Conservation (phyloP, 495 filamentous ascomycete species). For the Trichoderma reesei region DNA sequence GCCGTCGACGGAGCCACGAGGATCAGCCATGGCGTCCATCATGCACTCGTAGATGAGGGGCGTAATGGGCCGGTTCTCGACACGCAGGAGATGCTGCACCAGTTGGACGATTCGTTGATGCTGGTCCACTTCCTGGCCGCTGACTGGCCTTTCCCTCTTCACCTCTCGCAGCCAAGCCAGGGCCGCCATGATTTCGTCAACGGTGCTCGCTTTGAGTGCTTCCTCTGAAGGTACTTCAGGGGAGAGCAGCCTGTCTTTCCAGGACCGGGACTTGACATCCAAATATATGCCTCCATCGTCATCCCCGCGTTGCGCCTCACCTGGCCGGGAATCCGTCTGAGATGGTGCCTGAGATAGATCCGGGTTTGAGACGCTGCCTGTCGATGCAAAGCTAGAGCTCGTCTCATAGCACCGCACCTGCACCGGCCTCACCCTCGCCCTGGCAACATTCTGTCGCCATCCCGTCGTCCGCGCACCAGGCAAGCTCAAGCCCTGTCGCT, state of each 20-base stretch:
- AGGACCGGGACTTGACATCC: neutral
- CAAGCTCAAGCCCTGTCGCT: neutral
- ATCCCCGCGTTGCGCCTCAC: neutral
- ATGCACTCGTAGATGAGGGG: constrained; percentile 61
- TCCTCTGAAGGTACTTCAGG: neutral
- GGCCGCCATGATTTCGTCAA: constrained; percentile 36
- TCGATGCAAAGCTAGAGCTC: neutral
- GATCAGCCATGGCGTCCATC: constrained; percentile 59
- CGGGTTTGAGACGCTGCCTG: neutral
- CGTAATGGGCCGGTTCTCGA: constrained; percentile 53
- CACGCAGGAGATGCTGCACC: constrained; percentile 49
- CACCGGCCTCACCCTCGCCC: neutral
- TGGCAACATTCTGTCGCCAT: neutral
- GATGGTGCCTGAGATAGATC: neutral
- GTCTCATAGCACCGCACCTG: neutral
- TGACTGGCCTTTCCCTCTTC: neutral
- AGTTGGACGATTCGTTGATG: constrained; percentile 15
- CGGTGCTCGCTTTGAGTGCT: constrained; percentile 13
- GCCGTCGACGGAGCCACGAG: constrained; percentile 52
- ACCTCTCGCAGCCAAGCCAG: constrained; percentile 28
- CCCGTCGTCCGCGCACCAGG: neutral
- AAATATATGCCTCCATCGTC: neutral
- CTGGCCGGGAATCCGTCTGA: neutral
- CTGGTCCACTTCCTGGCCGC: constrained; percentile 19
- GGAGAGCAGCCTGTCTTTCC: neutral